phyloP scores from a whole-genome alignment of 495 filamentous ascomycete genomes.

The Hypoxylon fragiforme region DNA sequence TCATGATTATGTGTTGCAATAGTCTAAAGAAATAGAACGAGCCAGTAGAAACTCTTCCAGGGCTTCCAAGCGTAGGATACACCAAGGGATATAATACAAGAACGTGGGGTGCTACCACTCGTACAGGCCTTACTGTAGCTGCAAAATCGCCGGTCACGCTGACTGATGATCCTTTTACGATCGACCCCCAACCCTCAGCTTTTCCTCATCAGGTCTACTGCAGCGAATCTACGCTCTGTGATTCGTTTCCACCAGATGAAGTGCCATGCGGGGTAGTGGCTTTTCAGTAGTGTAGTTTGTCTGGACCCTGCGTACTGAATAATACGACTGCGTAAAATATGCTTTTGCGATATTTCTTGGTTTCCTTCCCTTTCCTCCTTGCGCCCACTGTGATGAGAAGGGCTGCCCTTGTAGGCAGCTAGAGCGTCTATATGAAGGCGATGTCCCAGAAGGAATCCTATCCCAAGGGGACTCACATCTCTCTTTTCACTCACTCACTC shows the following conservation, averaged over 20 bases:
- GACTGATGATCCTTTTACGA: slow-evolving; percentile 29
- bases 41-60: slow-evolving; percentile 30
- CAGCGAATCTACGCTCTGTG: slow-evolving; percentile 19
- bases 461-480: not conserved
- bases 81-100: no score
- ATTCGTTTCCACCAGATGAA: slow-evolving; percentile 26
- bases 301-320: slow-evolving; percentile 16
- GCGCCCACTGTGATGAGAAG: slow-evolving; percentile 13
- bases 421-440: slow-evolving; percentile 28
- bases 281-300: slow-evolving; percentile 18
- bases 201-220: slow-evolving; percentile 31
- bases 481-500: not conserved
- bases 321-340: slow-evolving; percentile 6
- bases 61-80: not conserved
- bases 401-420: slow-evolving; percentile 24
- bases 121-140: not conserved
- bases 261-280: slow-evolving; percentile 30
- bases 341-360: slow-evolving; percentile 15
- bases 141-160: slow-evolving; percentile 25
- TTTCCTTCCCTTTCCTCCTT: not conserved
- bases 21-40: slow-evolving; percentile 30
- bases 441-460: slow-evolving; percentile 5
- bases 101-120: slow-evolving; percentile 29
- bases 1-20: slow-evolving; percentile 32
- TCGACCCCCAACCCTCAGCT: slow-evolving; percentile 30